Percentiles rank a stretch among this genome's conserved stretches.
Conservation (phyloP, 371 early-diverging fungal species). For the Zancudomyces culisetae region DNA sequence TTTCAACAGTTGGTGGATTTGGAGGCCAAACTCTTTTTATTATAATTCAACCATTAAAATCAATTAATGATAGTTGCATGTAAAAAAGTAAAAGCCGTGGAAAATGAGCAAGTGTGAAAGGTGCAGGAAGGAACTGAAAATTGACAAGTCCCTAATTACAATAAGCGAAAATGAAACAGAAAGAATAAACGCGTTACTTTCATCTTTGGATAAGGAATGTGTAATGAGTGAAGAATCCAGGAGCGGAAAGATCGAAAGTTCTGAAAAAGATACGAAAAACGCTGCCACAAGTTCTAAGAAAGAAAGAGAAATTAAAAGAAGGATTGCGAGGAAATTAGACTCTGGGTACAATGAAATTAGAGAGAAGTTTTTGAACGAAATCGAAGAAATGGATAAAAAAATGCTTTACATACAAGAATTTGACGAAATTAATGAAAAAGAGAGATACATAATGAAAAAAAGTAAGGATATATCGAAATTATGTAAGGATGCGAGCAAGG, state of each 20-base stretch:
- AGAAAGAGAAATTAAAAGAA: neutral
- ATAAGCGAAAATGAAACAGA: neutral
- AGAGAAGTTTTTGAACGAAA: neutral
- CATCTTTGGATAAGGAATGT: neutral
- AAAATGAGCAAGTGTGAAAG: constrained; percentile 1
- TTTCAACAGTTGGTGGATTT: too few species aligned
- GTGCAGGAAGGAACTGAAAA: neutral
- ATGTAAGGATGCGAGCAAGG: neutral
- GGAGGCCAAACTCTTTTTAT: too few species aligned
- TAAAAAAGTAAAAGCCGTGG: too few species aligned
- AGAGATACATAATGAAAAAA: neutral
- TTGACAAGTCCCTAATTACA: neutral
- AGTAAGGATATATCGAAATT: neutral
- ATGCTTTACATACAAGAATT: neutral
- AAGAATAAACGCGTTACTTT: neutral
- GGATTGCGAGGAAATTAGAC: neutral
- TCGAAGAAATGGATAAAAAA: neutral
- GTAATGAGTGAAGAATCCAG: neutral
- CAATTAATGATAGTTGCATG: too few species aligned
- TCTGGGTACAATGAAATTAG: neutral
- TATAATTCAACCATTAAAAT: too few species aligned
- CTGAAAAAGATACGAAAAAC: neutral
- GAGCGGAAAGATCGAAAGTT: neutral
- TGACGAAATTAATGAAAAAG: neutral
- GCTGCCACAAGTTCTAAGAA: neutral